A percentile compares a stretch with the other conserved stretches of the same genome.
These are phyloP conservation scores for Podila minutissima DNA, from an alignment of 192 early-diverging fungal genomes.

Conservation along the genomic window DNA sequence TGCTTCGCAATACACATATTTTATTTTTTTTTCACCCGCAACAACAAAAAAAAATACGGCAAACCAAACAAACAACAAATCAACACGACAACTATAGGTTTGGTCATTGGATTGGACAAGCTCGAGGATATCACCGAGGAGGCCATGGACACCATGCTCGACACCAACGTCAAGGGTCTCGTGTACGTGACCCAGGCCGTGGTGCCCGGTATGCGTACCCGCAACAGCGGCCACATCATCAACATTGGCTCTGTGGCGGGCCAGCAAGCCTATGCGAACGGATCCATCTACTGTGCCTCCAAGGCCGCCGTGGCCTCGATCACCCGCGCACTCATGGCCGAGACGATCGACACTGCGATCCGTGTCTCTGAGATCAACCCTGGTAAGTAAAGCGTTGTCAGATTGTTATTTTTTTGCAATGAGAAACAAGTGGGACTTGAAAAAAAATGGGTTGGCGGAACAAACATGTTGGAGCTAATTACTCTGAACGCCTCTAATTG, in stretches of 20 bases:
- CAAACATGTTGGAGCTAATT: not conserved
- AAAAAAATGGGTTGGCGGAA: not conserved
- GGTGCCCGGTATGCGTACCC: slow-evolving; percentile 78
- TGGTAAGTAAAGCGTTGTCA: slow-evolving; percentile 4
- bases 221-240: slow-evolving; percentile 80
- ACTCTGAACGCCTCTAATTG: not conserved
- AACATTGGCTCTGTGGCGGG: slow-evolving; percentile 89
- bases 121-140: slow-evolving; percentile 66
- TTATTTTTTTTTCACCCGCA: not conserved
- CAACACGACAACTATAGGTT: slow-evolving; percentile 46
- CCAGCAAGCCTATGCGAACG: slow-evolving; percentile 72
- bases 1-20: no score
- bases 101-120: slow-evolving; percentile 78
- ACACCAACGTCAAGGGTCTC: slow-evolving; percentile 93
- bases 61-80: not conserved
- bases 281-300: slow-evolving; percentile 85
- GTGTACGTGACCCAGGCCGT: slow-evolving; percentile 83
- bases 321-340: slow-evolving; percentile 76
- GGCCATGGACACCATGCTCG: slow-evolving; percentile 78
- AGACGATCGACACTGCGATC: slow-evolving; percentile 79
- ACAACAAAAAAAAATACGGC: not conserved
- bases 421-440: not conserved
- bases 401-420: not conserved
- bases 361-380: slow-evolving; percentile 87
- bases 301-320: slow-evolving; percentile 89